phyloP scores from a whole-genome alignment of 1,284 basidiomycete species.

The Cryptococcus sp. region DNA sequence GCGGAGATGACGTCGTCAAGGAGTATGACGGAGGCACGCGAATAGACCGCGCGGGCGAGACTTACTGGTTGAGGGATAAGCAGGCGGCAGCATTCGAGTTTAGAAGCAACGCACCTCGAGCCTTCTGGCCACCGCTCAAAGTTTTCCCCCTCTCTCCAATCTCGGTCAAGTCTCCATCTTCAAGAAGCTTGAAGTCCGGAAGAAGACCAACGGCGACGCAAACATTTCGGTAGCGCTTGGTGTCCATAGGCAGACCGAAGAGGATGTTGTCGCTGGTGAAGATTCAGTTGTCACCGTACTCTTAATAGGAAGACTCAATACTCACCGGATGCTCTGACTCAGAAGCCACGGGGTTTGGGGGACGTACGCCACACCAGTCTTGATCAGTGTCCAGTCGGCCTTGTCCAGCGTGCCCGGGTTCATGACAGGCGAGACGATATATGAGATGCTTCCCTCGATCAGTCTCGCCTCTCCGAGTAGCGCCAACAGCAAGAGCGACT shows the following conservation, averaged over 20 bases:
- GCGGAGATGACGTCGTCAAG: conserved; percentile 38
- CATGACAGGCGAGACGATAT: conserved; percentile 48
- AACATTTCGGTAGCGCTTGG: conserved; percentile 45
- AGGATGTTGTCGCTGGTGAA: conserved; percentile 55
- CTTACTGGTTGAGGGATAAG: conserved; percentile 28
- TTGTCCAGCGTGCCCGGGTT: conserved; percentile 54
- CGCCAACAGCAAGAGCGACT: conserved; percentile 70
- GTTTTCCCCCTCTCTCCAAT: conserved; percentile 54
- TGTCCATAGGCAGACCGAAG: conserved; percentile 53
- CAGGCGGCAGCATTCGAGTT: not conserved
- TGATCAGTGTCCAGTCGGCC: conserved; percentile 58
- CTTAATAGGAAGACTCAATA: not conserved
- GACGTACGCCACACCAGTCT: conserved; percentile 54
- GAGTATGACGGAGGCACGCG: conserved; percentile 32
- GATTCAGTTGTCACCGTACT: not conserved
- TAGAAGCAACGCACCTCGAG: conserved; percentile 47
- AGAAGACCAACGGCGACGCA: conserved; percentile 44
- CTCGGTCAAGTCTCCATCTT: conserved; percentile 55
- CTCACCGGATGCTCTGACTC: conserved; percentile 4
- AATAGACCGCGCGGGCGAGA: conserved; percentile 45
- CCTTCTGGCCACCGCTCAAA: conserved; percentile 57
- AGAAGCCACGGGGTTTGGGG: conserved; percentile 33
- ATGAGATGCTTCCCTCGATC: conserved; percentile 53
- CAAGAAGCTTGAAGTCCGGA: conserved; percentile 52
- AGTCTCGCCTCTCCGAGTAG: conserved; percentile 82